Percentiles rank a stretch among this genome's conserved stretches.
phyloP scores from a whole-genome alignment of 192 early-diverging fungal species.

The Linnemannia zychae region DNA sequence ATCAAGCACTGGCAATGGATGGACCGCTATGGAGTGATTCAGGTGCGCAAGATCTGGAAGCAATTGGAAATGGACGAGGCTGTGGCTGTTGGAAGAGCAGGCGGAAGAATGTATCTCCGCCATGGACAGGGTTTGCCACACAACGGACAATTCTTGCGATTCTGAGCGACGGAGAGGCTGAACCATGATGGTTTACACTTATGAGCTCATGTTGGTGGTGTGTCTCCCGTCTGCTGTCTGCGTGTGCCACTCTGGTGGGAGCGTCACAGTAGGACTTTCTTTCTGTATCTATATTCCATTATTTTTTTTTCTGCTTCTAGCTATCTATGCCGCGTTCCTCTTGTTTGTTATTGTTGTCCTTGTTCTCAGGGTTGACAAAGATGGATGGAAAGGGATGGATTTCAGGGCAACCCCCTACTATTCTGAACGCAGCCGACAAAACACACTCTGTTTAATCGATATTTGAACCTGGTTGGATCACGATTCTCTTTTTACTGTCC shows the following conservation, averaged over 20 bases:
- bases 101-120: conserved; percentile 47
- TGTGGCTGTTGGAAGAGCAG: conserved; percentile 27
- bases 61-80: conserved; percentile 52
- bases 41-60: conserved; percentile 52
- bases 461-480: not conserved
- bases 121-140: conserved; percentile 31
- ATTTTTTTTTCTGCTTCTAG: not conserved
- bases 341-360: not conserved
- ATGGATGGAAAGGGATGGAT: not conserved
- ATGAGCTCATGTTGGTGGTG: not conserved
- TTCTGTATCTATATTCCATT: not conserved
- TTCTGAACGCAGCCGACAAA: not conserved
- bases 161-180: not conserved
- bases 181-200: not conserved
- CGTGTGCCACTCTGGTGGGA: not conserved
- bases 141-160: conserved; percentile 19
- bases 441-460: not conserved
- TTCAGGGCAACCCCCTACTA: not conserved
- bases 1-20: conserved; percentile 58
- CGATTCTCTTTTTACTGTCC: not conserved
- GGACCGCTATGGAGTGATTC: conserved; percentile 54
- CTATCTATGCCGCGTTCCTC: not conserved
- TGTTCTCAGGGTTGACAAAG: not conserved
- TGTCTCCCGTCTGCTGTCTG: no score
- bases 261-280: not conserved